phyloP scores from a whole-genome alignment of 495 filamentous ascomycete genomes.

The Saxophila tyrrhenica region DNA sequence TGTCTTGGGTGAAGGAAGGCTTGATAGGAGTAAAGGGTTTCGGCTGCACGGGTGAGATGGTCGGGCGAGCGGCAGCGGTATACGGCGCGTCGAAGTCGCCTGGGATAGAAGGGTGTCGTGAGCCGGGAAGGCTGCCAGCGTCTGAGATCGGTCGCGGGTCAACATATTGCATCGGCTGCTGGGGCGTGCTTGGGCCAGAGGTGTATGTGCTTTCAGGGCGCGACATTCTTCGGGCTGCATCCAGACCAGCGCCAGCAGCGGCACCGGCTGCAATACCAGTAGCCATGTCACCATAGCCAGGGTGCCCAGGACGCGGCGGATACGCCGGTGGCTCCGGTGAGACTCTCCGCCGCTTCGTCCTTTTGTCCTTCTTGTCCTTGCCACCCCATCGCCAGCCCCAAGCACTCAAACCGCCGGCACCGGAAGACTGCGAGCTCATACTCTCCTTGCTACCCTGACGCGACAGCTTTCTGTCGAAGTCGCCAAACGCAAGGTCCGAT shows the following conservation, averaged over 20 bases:
- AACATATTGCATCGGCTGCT: constrained; percentile 16
- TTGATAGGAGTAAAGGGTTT: constrained; percentile 29
- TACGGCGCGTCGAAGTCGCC: constrained; percentile 13
- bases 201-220: background rate
- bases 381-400: constrained; percentile 52
- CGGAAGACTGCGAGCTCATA: constrained; percentile 40
- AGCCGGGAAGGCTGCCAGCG: background rate
- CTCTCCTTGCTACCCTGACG: constrained; percentile 38
- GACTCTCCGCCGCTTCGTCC: constrained; percentile 29
- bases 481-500: constrained; percentile 47
- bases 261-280: background rate
- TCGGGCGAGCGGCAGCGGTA: constrained; percentile 18
- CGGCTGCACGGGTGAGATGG: constrained; percentile 27
- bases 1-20: constrained; percentile 9
- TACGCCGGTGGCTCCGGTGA: constrained; percentile 1
- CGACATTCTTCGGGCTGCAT: background rate
- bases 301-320: background rate
- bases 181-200: constrained; percentile 3
- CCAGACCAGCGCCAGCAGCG: constrained; percentile 9
- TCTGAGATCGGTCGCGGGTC: constrained; percentile 17
- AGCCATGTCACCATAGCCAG: background rate
- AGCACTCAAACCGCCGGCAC: constrained; percentile 30
- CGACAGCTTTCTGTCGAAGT: constrained; percentile 23
- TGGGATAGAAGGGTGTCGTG: constrained; percentile 12
- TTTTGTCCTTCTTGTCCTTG: constrained; percentile 40